Percentiles rank a stretch among this genome's conserved stretches.
Conservation (phyloP, 2,329 filamentous ascomycete genomes). For the Emergomyces orientalis region DNA sequence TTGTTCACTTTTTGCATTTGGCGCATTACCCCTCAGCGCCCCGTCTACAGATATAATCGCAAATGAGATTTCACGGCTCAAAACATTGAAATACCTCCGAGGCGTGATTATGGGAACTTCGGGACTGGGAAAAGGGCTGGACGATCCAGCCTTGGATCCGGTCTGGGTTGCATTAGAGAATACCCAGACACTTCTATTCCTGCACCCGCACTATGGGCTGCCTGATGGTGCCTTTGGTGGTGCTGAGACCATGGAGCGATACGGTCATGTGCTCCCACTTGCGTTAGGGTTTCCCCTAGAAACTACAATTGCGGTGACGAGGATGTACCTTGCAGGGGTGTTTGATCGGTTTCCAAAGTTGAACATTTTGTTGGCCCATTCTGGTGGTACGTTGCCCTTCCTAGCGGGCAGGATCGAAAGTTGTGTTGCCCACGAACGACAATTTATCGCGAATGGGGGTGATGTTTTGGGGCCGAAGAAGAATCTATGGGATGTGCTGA, state of each 20-base stretch:
- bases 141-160: slow-evolving; percentile 63
- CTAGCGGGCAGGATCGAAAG: slow-evolving; percentile 81
- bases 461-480: slow-evolving; percentile 51
- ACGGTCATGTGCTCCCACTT: slow-evolving; percentile 79
- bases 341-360: slow-evolving; percentile 66
- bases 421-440: slow-evolving; percentile 73
- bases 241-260: slow-evolving; percentile 55
- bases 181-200: slow-evolving; percentile 59
- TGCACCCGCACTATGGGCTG: slow-evolving; percentile 88
- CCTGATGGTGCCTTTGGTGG: slow-evolving; percentile 75
- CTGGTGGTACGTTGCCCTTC: slow-evolving; percentile 80
- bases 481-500: slow-evolving; percentile 55
- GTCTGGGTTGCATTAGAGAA: slow-evolving; percentile 62
- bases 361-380: slow-evolving; percentile 73
- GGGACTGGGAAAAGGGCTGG: slow-evolving; percentile 68
- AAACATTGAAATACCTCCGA: slow-evolving; percentile 56
- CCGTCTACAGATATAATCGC: slow-evolving; percentile 51
- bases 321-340: slow-evolving; percentile 79
- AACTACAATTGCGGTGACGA: slow-evolving; percentile 78
- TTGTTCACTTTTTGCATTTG: slow-evolving; percentile 72
- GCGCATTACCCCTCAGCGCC: slow-evolving; percentile 66
- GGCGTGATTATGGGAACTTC: slow-evolving; percentile 86
- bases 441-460: slow-evolving; percentile 56
- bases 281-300: slow-evolving; percentile 85
- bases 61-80: slow-evolving; percentile 54